Base-by-base conservation (phyloP, 2,329 filamentous ascomycete species). In the Fusarium sp. region DNA sequence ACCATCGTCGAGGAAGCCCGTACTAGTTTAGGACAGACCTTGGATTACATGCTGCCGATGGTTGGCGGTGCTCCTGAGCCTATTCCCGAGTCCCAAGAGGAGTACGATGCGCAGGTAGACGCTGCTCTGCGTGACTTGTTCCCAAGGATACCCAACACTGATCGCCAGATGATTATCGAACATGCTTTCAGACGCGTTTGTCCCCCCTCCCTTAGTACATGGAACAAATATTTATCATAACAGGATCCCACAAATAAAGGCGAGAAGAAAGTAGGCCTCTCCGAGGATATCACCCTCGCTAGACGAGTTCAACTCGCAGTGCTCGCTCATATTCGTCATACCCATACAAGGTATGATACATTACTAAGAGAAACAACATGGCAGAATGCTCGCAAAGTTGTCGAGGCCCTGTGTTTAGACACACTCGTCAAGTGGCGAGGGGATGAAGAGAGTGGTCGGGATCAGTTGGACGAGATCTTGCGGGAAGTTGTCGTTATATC, bases 381-480 rank as follows among this genome's bases (percentile, higher is more conserved):
- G 79, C 76, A 79, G 46, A 85, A 85, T 69, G 86, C 87, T 48
- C 80, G 87, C 61, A 88, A 83, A 75, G 81, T 81, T 36, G 86
- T 89, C 40, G 85, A 89, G 67, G 75, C 80, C 29, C 76, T 86
- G 12, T 89, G 87, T 62, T 77, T 89, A 41, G 87, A 89, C 65
- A 79, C 86, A 49, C 83, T 90, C 73, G 83, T 89, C 79, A 89
- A 89, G 83, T 90, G 87, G 87, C 86, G 87, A 77, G 87, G 87
- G 52, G 87, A 90, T 67, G 87, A 90, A 73, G 87, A 90, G 72
- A 89, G 83, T 15, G 87, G 87, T 25, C 84, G 87, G 44, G 87
- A 90, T 67, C 85, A 89, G 72, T 80, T 89, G 13, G 87, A 89
- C 56, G 86, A 89, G 70, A 88, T 89, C 54, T 77, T 89, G 31